These are phyloP conservation scores for Metschnikowia gruessii DNA, from an alignment of 805 yeast genomes.

Conservation along the genomic window DNA sequence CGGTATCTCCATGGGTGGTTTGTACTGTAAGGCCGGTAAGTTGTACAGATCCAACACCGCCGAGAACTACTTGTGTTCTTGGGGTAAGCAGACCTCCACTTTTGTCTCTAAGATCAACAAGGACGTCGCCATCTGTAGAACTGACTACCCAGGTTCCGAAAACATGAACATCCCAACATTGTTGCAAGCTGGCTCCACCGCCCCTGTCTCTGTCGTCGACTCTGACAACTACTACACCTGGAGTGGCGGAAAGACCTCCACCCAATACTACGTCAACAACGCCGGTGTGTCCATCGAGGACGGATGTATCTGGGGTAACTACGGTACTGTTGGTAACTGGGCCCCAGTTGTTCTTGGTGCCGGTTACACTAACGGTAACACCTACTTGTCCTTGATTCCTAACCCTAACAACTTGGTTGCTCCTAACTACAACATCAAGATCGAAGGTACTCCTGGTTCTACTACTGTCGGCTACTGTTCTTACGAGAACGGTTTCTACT, in stretches of 20 bases:
- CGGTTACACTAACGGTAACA: slow-evolving; percentile 58
- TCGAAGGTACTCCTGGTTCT: slow-evolving; percentile 27
- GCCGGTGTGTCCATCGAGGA: slow-evolving; percentile 68
- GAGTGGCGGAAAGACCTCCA: slow-evolving; percentile 62
- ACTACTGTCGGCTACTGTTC: slow-evolving; percentile 19
- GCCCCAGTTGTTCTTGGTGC: slow-evolving; percentile 79
- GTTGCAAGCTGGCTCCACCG: slow-evolving; percentile 49
- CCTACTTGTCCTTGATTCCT: slow-evolving; percentile 72
- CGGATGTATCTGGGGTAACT: slow-evolving; percentile 70
- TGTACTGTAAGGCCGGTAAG: slow-evolving; percentile 58
- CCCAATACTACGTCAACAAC: slow-evolving; percentile 74
- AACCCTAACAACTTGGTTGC: slow-evolving; percentile 62
- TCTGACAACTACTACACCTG: slow-evolving; percentile 50
- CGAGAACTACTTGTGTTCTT: slow-evolving; percentile 56
- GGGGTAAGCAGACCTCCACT: slow-evolving; percentile 56
- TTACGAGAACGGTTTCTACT: slow-evolving; percentile 18
- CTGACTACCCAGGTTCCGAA: slow-evolving; percentile 82
- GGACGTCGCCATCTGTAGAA: slow-evolving; percentile 66
- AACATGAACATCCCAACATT: slow-evolving; percentile 75
- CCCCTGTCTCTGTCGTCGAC: slow-evolving; percentile 56
- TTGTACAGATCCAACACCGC: slow-evolving; percentile 58
- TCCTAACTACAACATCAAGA: slow-evolving; percentile 44
- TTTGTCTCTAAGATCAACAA: slow-evolving; percentile 50
- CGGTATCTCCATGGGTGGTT: slow-evolving; percentile 74
- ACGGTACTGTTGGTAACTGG: slow-evolving; percentile 69